phyloP scores from a whole-genome alignment of 2,329 filamentous ascomycete genomes.

The Pseudocercospora fijiensis region DNA sequence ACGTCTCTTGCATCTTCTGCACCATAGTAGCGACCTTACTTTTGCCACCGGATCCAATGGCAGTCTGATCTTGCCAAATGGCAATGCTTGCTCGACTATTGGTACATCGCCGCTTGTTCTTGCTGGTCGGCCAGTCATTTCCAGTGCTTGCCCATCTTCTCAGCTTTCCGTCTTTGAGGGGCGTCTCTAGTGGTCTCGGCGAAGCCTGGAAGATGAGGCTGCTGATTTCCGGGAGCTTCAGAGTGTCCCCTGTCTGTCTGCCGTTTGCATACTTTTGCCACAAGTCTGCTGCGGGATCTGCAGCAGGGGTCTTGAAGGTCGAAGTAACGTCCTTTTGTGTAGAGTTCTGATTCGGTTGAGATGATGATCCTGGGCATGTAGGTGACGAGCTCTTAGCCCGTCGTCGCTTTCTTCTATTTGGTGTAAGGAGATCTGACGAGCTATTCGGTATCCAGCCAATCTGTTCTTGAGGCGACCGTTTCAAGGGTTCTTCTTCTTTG shows the following conservation, averaged over 20 bases:
- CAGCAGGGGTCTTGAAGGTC: conserved; percentile 42
- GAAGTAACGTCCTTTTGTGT: conserved; percentile 24
- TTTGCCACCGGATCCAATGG: conserved; percentile 30
- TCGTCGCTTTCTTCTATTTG: conserved; percentile 44
- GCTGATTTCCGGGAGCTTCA: conserved; percentile 44
- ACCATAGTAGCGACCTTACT: conserved; percentile 42
- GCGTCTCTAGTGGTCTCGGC: conserved; percentile 45
- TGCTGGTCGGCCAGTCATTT: conserved; percentile 47
- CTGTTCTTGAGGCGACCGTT: conserved; percentile 60
- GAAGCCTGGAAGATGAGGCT: conserved; percentile 49
- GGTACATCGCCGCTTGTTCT: conserved; percentile 43
- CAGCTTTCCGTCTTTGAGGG: conserved; percentile 49
- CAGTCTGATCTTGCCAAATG: conserved; percentile 41
- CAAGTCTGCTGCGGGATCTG: conserved; percentile 49
- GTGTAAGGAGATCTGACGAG: conserved; percentile 43
- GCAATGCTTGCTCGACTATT: conserved; percentile 34
- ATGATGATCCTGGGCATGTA: conserved; percentile 41
- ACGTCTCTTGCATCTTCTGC: conserved; percentile 48
- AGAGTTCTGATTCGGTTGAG: conserved; percentile 40
- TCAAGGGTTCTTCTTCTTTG: conserved; percentile 46
- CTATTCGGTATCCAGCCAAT: conserved; percentile 58
- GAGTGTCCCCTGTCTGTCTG: conserved; percentile 41
- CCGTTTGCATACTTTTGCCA: conserved; percentile 47
- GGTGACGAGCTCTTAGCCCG: conserved; percentile 50
- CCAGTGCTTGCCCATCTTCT: conserved; percentile 54